These are phyloP conservation scores for Conticribra weissflogii DNA, from an alignment of 108 stramenopile species.

Conservation along the genomic window DNA sequence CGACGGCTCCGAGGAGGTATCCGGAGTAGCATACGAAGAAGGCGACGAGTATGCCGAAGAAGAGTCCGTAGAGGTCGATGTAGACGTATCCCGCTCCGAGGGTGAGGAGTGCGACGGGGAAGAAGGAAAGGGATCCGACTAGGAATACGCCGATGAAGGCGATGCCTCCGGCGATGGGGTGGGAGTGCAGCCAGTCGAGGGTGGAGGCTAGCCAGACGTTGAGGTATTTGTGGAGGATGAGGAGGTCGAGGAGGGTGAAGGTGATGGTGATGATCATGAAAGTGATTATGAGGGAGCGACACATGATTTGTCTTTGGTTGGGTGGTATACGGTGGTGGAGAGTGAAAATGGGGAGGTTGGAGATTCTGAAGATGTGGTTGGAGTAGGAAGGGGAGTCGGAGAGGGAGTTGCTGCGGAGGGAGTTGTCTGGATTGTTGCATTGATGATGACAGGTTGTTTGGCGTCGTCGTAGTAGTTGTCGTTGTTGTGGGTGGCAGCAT, in stretches of 20 bases:
- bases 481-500: neutral
- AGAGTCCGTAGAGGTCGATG: constrained; percentile 37
- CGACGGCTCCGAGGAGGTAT: constrained; percentile 34
- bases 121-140: constrained; percentile 4
- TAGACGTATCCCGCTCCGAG: constrained; percentile 50
- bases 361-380: neutral
- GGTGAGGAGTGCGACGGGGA: constrained; percentile 28
- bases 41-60: constrained; percentile 31
- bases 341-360: neutral
- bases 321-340: constrained; percentile 10
- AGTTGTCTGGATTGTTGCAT: too few relatives aligned
- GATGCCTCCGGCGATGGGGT: constrained; percentile 34
- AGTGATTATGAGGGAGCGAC: constrained; percentile 37
- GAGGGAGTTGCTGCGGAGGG: too few relatives aligned
- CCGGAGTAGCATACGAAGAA: constrained; percentile 44
- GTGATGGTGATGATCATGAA: constrained; percentile 55
- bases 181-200: constrained; percentile 18
- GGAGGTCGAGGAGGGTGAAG: constrained; percentile 36
- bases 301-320: constrained; percentile 23
- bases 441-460: too few relatives aligned
- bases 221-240: constrained; percentile 42
- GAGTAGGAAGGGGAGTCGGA: neutral
- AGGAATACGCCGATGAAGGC: constrained; percentile 37
- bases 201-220: constrained; percentile 28
- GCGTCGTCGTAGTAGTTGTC: too few relatives aligned